Evolutionary conservation across 2,329 filamentous ascomycete genomes (phyloP), one percentile per base, ranked within the genome.

Genomic region (Falciphora oryzae): DNA sequence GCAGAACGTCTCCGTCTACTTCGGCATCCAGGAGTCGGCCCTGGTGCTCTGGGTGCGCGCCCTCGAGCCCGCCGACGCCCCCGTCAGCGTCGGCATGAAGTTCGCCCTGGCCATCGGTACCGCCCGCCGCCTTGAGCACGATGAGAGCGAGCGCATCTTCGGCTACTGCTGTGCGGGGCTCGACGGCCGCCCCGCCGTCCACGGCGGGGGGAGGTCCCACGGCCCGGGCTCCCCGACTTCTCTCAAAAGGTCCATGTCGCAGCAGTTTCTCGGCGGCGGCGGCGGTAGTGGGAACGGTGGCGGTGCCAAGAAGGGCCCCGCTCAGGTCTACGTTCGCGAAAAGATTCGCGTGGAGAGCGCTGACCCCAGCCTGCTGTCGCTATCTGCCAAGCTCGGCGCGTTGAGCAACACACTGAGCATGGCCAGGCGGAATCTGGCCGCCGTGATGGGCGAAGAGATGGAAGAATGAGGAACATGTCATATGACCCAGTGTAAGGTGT

Each of bases 261-360:
- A 28, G 27, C 57, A 58, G 27, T 13, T 28, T 31, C 57, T 58
- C 57, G 29, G 25, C 13, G 27, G 57, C 8, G 22, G 44, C 2
- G 16, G 4, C n/a, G 44, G 44, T n/a, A 18, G n/a, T 27, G 56
- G 56, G 22, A 31, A 25, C 25, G 58, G 29, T 6, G 58, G 58
- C 5, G 58, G 58, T 35, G 62, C 27, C 53, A 58, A 44, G 32
- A 44, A 31, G 62, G 44, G 44, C 44, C 50, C 62, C 18, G 25
- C 10, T 6, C 87, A 95, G 67, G 93, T 97, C 3, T 89, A 87
- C 68, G 94, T 98, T 59, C 87, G 89, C 69, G 94, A 97, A 75
- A 97, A 97, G 78, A 85, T 97, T 5, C 84, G 90, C 57, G 89
- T 97, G 2, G 93, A 97, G 75, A 94, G 87, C 71, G 91, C 93